Evolutionary conservation across 179 eudicot genomes (phyloP), one percentile per base, ranked within the genome.

Genomic region (Beta lomatogona): DNA sequence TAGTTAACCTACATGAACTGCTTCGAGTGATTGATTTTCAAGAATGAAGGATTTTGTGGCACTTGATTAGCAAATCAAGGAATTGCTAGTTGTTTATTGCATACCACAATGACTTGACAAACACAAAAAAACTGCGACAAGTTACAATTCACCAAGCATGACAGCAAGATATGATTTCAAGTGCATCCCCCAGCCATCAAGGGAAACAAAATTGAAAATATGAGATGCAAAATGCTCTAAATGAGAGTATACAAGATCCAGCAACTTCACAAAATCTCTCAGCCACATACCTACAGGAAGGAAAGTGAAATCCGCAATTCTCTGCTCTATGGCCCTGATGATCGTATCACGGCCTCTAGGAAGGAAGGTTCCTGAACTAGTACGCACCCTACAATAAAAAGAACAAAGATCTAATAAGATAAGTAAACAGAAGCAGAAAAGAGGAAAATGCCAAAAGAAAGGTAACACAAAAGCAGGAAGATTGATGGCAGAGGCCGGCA

Each of bases 331-430:
- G 61, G 73, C 81, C 82, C 91, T 79, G 73, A 95, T 82, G 81
- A 83, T 88, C 80, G 91, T 95, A 87, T 95, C 99, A 58, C 89
- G 89, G 70, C 99, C 99, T 85, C 98, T 85, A 25, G 89, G 71
- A 80, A 95, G 89, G 82, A 94, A 93, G 60, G 97, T 94, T 58
- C 99, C 99, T 75, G 97, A 95, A 85, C 99, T 95, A 9, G 99
- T 95, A 60, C 99, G 95, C 19, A 92, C 97, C 87, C 98, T 93
- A 82, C 79, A 85, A 64, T 53, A 22, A 55, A n/a, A 80, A 19
- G 60, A 69, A 18, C 68, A 54, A 45, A 75, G 14, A 65, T 57
- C 53, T 76, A 66, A 80, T 6, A 53, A 68, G 31, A 19, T 58
- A 8, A 77, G 48, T 48, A 60, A 50, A 75, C 41, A 57, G 58